Percentiles rank a stretch among this genome's conserved stretches.
These are phyloP conservation scores for Zarea fungicola DNA, from an alignment of 2,329 filamentous ascomycete species.

Conservation along the genomic window DNA sequence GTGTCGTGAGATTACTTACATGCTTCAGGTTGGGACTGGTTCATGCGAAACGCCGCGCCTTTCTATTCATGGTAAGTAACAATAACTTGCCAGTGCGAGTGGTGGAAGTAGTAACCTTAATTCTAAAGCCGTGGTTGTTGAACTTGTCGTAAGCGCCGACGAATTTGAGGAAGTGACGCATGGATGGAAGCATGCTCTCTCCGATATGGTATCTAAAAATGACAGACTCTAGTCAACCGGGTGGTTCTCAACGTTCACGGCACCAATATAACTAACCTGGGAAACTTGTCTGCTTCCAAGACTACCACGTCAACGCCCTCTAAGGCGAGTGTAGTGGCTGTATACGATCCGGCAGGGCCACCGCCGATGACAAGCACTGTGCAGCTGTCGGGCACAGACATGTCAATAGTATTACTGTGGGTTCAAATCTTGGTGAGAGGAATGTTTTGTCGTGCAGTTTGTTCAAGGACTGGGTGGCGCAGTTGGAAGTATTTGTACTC, in stretches of 20 bases:
- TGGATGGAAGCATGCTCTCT: slow-evolving; percentile 32
- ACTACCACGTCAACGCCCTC: slow-evolving; percentile 40
- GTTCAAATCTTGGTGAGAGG: too few species aligned
- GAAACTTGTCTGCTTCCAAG: slow-evolving; percentile 39
- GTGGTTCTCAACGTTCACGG: too few species aligned
- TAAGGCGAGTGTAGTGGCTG: slow-evolving; percentile 36
- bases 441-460: too few species aligned
- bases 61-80: not conserved
- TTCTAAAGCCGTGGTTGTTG: slow-evolving; percentile 33
- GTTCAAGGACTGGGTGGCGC: too few species aligned
- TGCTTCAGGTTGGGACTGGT: slow-evolving; percentile 24
- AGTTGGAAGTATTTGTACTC: too few species aligned
- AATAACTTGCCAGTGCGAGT: slow-evolving; percentile 15
- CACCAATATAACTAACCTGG: slow-evolving; percentile 23
- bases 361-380: slow-evolving; percentile 39
- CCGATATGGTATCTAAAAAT: slow-evolving; percentile 33
- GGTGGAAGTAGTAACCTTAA: slow-evolving; percentile 26
- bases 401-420: not conserved
- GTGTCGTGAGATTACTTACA: slow-evolving; percentile 23
- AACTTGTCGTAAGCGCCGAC: slow-evolving; percentile 38
- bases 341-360: slow-evolving; percentile 41
- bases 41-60: slow-evolving; percentile 37
- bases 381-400: slow-evolving; percentile 20
- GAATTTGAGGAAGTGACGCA: slow-evolving; percentile 39
- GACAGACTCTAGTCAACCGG: not conserved